phyloP scores from a whole-genome alignment of 73 alveolate species.

The Tetrahymena borealis region DNA sequence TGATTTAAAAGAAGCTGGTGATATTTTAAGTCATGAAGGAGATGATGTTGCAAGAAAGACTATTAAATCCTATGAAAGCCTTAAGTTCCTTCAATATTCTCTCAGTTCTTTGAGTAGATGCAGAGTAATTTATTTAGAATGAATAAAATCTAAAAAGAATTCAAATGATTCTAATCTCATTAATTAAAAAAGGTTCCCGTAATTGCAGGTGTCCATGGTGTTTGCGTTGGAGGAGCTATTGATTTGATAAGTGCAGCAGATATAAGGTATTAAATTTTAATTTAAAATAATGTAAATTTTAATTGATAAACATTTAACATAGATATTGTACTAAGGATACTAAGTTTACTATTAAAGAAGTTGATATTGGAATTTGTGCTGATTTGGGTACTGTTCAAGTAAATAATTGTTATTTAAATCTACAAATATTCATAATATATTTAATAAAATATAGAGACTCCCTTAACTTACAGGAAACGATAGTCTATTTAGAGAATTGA shows the following conservation, averaged over 20 bases:
- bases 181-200: background rate
- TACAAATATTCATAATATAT: too few relatives aligned
- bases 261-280: background rate
- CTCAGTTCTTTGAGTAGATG: background rate
- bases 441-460: too few relatives aligned
- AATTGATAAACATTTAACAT: too few relatives aligned
- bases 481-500: background rate
- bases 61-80: background rate
- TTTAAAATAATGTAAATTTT: too few relatives aligned
- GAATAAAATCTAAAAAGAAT: too few relatives aligned
- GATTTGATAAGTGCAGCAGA: background rate
- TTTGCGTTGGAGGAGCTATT: background rate
- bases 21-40: background rate
- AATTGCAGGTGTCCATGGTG: background rate
- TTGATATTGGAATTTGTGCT: background rate
- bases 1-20: background rate
- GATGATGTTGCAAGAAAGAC: background rate
- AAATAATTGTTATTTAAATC: background rate
- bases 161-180: too few relatives aligned
- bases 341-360: background rate
- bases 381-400: background rate
- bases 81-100: background rate
- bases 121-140: too few relatives aligned
- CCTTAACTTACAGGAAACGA: background rate
- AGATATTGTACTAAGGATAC: background rate